A percentile compares a stretch with the other conserved stretches of the same genome.
Conservation (phyloP, 768 basidiomycete species). For the Naganishia kalamii region DNA sequence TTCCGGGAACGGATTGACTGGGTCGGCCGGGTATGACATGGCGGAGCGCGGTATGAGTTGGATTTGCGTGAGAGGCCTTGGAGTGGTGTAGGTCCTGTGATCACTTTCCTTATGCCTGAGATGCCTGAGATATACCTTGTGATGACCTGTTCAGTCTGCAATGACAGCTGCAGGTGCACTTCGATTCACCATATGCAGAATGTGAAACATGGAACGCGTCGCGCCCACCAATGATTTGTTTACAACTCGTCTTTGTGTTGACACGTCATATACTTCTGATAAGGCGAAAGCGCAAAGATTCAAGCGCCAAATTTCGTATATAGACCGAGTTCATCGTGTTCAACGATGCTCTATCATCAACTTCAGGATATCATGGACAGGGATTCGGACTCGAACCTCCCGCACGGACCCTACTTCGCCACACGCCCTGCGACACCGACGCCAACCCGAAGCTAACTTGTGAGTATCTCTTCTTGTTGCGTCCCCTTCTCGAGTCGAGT, state of each 20-base stretch:
- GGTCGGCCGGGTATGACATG: conserved; percentile 23
- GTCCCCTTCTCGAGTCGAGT: background rate
- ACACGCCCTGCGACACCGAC: background rate
- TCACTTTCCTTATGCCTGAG: too few relatives aligned
- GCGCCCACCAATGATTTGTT: background rate
- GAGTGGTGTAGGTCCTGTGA: background rate
- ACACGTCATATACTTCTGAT: background rate
- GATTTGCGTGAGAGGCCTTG: too few relatives aligned
- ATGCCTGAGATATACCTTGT: too few relatives aligned
- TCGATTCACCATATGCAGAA: background rate
- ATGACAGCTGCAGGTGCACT: too few relatives aligned
- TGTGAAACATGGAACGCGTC: background rate
- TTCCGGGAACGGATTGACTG: conserved; percentile 33
- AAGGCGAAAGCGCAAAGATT: background rate
- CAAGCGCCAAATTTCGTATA: conserved; percentile 18
- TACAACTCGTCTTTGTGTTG: background rate
- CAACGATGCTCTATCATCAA: too few relatives aligned
- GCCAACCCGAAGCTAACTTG: background rate
- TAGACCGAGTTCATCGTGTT: background rate
- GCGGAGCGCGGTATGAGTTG: background rate
- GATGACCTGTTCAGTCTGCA: background rate
- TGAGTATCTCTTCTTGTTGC: background rate
- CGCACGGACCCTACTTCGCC: too few relatives aligned
- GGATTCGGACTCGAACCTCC: too few relatives aligned
- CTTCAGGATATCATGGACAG: too few relatives aligned